These are phyloP conservation scores for Panicum hallii DNA, from an alignment of 202 grass and related monocot species.

Conservation along the genomic window DNA sequence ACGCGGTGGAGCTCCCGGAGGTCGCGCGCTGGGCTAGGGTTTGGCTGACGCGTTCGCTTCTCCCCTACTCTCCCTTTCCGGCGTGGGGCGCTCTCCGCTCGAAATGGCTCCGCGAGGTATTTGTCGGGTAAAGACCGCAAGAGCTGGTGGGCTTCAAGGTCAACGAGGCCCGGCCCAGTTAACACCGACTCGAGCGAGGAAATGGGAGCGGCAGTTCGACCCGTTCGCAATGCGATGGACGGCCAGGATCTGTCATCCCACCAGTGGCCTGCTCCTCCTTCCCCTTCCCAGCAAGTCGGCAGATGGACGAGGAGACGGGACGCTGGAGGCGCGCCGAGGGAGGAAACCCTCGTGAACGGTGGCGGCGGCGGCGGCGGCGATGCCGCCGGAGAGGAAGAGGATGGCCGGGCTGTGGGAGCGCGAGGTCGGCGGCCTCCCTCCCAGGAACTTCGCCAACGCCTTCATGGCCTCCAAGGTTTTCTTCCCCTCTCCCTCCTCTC, in stretches of 20 bases:
- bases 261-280: not conserved
- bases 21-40: conserved; percentile 47
- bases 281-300: too few relatives aligned
- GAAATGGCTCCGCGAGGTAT: not conserved
- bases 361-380: conserved; percentile 18
- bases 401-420: conserved; percentile 63
- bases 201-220: not conserved
- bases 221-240: not conserved
- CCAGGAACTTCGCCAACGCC: conserved; percentile 62
- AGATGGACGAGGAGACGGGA: not conserved
- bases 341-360: conserved; percentile 34
- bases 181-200: too few relatives aligned
- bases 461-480: conserved; percentile 61
- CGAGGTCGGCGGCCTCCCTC: conserved; percentile 57
- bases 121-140: not conserved
- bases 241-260: not conserved
- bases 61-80: not conserved
- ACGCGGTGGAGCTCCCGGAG: not conserved
- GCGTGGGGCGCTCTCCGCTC: not conserved
- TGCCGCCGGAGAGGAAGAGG: conserved; percentile 44
- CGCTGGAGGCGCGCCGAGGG: not conserved
- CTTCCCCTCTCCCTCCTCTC: not conserved
- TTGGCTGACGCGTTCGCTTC: conserved; percentile 12
- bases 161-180: conserved; percentile 15
- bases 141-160: conserved; percentile 22